These are phyloP conservation scores for Nidularia sp. DNA, from an alignment of 768 basidiomycete genomes.

Conservation along the genomic window DNA sequence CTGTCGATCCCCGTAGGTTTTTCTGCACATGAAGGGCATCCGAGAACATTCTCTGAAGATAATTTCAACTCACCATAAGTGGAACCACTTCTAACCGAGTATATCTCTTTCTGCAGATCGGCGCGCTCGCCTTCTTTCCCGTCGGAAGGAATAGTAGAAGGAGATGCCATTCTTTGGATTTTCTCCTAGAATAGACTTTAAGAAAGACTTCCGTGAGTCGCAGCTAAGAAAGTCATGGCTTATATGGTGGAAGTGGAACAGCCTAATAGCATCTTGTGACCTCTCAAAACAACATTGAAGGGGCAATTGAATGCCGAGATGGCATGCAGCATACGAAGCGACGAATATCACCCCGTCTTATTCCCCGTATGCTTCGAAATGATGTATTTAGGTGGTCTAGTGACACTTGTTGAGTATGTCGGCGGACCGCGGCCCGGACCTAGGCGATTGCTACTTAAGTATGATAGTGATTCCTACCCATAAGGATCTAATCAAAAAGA, in stretches of 20 bases:
- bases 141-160: neutral
- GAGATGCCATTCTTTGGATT: neutral
- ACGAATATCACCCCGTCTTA: neutral
- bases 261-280: too few relatives aligned
- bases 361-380: neutral
- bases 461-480: too few relatives aligned
- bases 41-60: neutral
- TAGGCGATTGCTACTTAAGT: neutral
- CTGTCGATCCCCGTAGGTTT: conserved; percentile 32
- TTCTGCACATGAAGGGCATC: neutral
- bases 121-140: conserved; percentile 5
- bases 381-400: neutral
- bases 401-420: neutral
- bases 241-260: too few relatives aligned
- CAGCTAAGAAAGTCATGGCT: too few relatives aligned
- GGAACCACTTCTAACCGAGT: conserved; percentile 27
- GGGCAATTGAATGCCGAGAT: too few relatives aligned
- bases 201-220: too few relatives aligned
- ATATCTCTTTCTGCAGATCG: conserved; percentile 23
- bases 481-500: too few relatives aligned
- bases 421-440: conserved; percentile 1
- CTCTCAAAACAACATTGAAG: too few relatives aligned
- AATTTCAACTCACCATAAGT: conserved; percentile 6
- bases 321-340: too few relatives aligned
- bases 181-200: too few relatives aligned